Base-by-base conservation (phyloP, 2,329 filamentous ascomycete genomes). In the Cytospora paraplurivora region DNA sequence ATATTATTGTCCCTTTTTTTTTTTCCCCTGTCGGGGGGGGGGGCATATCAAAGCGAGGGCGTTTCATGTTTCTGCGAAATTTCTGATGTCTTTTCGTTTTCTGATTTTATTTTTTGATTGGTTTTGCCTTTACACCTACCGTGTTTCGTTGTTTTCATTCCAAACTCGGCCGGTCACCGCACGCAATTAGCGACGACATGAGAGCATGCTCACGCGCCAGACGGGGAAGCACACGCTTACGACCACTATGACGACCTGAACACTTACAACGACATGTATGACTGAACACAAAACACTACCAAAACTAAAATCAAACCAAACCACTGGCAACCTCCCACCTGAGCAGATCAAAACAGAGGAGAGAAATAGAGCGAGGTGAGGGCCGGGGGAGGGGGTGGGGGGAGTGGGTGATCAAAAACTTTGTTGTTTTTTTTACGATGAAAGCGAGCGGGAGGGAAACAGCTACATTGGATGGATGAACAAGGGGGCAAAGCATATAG, bases 231-330 rank as follows among this genome's bases (percentile, higher is more conserved):
- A 65, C 35, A 66, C 62, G 56, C 63, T 71, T 67, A 69, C 55
- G 67, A 71, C 68, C 66, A 64, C 65, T 66, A 3, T 66, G 62
- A 69, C 66, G 66, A 68, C 74, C 71, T 53, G 33, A 61, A 61
- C 37, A 61, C 59, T 61, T 61, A 47, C 44, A 47, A 68, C 65
- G 76, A 80, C 71, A 71, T 77, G 73, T 77, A 79, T 68, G 71
- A 71, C 68, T 68, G 64, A 61, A 51, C 55, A 32, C 51, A 47
- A 55, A 62, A 33, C 27, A 62, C 27, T 27, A 27, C 27, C 27
- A 27, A 27, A 27, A 27, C 27, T 27, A 27, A 27, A 27, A 27
- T 27, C 27, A 27, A 27, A 27, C 27, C 27, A 27, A 27, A 27
- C 27, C 60, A 52, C 58, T 49, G 27, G 13, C 44, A 47, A 21